Evolutionary conservation across 1,139 yeast genomes (phyloP), one percentile per base, ranked within the genome.

Genomic region (Candida sanyaensis): DNA sequence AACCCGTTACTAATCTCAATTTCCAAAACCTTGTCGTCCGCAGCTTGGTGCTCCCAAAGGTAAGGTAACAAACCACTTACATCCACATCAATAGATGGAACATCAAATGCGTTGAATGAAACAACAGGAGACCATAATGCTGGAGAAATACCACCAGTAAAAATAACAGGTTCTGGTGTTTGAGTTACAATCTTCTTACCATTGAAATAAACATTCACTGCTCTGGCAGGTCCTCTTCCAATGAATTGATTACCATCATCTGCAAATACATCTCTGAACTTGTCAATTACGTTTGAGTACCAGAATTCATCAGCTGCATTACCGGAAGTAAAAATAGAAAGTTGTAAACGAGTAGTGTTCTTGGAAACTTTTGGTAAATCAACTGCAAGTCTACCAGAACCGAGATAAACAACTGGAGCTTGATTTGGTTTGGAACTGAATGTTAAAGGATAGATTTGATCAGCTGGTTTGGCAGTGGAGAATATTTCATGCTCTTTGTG

Each of bases 231-330:
- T 0, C 89, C 96, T 59, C 83, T 86, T 5, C 87, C 87, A 28
- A 77, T 69, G 26, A 68, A 64, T 44, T 72, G 75, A 39, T 52
- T 53, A 13, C 76, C 75, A 37, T 67, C 60, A 5, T 60, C 59
- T 4, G 58, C 58, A 51, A 80, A 81, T 9, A 64, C 56, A 29
- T 67, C 58, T 17, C 68, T 69, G 54, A 66, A 75, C 41, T 71
- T 65, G 51, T 84, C 87, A 45, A 84, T 56, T 13, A 81, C 78
- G 57, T 86, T 85, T 11, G 82, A 66, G 65, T 86, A 89, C 96
- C 96, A 89, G 60, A 87, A 87, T 65, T 90, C 96, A 63, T 89
- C 96, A 37, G 79, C 82, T 1, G 84, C 84, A 58, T 86, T 88
- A 2, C 95, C 96, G 17, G 89, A 82, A 3, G 88, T 81, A 57